Evolutionary conservation across 2,329 filamentous ascomycete genomes (phyloP).

Genomic region (Xylariaceae sp.): DNA sequence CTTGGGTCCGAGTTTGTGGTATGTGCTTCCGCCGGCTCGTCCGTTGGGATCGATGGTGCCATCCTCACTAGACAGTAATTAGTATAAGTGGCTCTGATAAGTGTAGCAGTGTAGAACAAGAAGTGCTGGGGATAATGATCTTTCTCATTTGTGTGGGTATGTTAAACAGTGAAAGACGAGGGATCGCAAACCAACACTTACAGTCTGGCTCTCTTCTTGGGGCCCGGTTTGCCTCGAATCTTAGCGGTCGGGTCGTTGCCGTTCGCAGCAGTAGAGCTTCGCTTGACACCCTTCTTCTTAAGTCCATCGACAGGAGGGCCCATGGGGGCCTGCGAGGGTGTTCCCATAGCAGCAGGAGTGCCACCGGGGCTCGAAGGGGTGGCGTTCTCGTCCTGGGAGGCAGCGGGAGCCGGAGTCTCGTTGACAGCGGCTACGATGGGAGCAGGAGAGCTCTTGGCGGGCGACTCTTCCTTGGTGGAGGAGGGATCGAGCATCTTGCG

Average conservation of each 20-base stretch:
- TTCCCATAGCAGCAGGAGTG: conserved; percentile 56
- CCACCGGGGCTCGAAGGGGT: conserved; percentile 56
- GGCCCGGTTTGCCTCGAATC: conserved; percentile 81
- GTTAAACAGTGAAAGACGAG: background rate
- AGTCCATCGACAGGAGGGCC: conserved; percentile 58
- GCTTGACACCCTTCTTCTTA: conserved; percentile 76
- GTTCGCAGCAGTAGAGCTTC: conserved; percentile 64
- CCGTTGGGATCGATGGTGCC: conserved; percentile 59
- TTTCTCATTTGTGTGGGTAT: background rate
- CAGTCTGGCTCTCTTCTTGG: conserved; percentile 94
- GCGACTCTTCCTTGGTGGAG: conserved; percentile 43
- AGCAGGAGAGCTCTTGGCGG: conserved; percentile 47
- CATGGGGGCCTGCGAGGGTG: conserved; percentile 56
- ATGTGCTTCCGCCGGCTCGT: conserved; percentile 46
- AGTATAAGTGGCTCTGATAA: background rate
- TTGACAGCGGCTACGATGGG: conserved; percentile 39
- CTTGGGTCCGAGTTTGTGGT: conserved; percentile 89
- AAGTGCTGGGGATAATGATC: no score
- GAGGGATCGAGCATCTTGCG: conserved; percentile 48
- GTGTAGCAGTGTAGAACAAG: no score
- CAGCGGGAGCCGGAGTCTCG: conserved; percentile 32
- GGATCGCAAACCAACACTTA: conserved; percentile 52
- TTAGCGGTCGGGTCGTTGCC: conserved; percentile 59
- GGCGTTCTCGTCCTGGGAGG: conserved; percentile 53
- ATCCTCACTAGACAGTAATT: conserved; percentile 51